These are phyloP conservation scores for Stipa capillata DNA, from an alignment of 176 grass and related monocot species.

Conservation along the genomic window DNA sequence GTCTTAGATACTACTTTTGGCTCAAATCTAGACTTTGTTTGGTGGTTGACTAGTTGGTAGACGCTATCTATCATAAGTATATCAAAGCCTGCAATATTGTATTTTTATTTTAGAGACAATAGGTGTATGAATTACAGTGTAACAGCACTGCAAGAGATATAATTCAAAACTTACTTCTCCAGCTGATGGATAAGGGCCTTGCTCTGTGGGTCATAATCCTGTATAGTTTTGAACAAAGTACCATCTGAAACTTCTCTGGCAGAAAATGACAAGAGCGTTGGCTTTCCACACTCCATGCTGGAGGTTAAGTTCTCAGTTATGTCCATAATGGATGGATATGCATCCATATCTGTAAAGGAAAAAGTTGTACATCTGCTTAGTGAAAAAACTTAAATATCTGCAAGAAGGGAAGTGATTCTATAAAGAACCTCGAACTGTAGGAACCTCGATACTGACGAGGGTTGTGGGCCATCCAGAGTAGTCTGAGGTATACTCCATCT, in stretches of 20 bases:
- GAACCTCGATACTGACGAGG: conserved; percentile 81
- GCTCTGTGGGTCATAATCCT: conserved; percentile 81
- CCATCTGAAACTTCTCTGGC: conserved; percentile 93
- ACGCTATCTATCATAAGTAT: conserved; percentile 5
- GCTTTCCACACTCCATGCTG: conserved; percentile 70
- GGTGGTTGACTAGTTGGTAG: neutral
- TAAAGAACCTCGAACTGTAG: conserved; percentile 65
- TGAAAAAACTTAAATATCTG: conserved; percentile 11
- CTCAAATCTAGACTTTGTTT: conserved; percentile 4
- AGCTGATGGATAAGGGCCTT: conserved; percentile 71
- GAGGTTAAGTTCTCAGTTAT: conserved; percentile 49
- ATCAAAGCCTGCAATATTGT: neutral
- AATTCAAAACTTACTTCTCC: conserved; percentile 59
- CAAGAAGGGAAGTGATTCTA: conserved; percentile 10
- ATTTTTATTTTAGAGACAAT: conserved; percentile 15
- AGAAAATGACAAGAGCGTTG: conserved; percentile 84
- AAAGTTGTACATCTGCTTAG: neutral
- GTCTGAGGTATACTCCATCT: conserved; percentile 52
- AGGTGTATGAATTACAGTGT: neutral
- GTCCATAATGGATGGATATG: conserved; percentile 64
- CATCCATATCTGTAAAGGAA: conserved; percentile 35
- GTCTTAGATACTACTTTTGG: conserved; percentile 4
- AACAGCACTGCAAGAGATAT: neutral
- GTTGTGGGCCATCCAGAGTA: conserved; percentile 85
- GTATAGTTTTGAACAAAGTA: conserved; percentile 86